Evolutionary conservation across 2,329 filamentous ascomycete genomes (phyloP).

Genomic region (Alternaria sp.): DNA sequence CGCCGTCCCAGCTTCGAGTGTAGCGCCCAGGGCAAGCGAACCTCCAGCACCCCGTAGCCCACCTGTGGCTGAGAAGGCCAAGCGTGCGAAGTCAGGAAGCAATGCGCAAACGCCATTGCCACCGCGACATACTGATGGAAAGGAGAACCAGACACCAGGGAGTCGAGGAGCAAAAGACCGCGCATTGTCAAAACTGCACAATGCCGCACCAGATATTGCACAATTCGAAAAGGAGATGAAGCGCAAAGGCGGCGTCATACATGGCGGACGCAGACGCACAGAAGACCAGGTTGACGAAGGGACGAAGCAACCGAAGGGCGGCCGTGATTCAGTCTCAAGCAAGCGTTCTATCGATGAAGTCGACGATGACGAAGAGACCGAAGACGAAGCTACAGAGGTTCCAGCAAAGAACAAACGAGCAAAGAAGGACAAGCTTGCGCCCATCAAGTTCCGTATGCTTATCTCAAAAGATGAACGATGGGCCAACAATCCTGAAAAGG

Average conservation of each 20-base stretch:
- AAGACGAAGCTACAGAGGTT: slow-evolving; percentile 59
- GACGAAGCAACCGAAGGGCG: slow-evolving; percentile 36
- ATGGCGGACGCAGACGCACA: slow-evolving; percentile 58
- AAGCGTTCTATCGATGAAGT: slow-evolving; percentile 58
- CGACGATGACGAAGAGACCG: slow-evolving; percentile 51
- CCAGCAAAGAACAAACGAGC: slow-evolving; percentile 70
- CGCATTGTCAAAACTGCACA: slow-evolving; percentile 79
- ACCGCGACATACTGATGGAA: slow-evolving; percentile 58
- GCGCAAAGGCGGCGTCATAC: slow-evolving; percentile 72
- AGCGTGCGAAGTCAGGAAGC: slow-evolving; percentile 35
- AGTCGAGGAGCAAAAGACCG: slow-evolving; percentile 89
- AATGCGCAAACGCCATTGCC: slow-evolving; percentile 63
- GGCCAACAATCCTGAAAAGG: slow-evolving; percentile 75
- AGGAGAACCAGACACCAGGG: slow-evolving; percentile 86
- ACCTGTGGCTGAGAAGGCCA: slow-evolving; percentile 36
- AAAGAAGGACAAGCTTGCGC: slow-evolving; percentile 60
- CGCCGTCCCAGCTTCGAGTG: slow-evolving; percentile 31
- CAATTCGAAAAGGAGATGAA: slow-evolving; percentile 95
- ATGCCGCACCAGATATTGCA: slow-evolving; percentile 82
- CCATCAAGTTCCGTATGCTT: slow-evolving; percentile 77
- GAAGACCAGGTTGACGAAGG: slow-evolving; percentile 51
- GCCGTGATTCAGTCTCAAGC: slow-evolving; percentile 52
- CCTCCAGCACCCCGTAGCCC: slow-evolving; percentile 9
- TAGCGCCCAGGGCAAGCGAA: slow-evolving; percentile 27
- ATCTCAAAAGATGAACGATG: slow-evolving; percentile 87